Evolutionary conservation across 2,329 filamentous ascomycete species (phyloP).

Genomic region (Plenodomus biglobosus): DNA sequence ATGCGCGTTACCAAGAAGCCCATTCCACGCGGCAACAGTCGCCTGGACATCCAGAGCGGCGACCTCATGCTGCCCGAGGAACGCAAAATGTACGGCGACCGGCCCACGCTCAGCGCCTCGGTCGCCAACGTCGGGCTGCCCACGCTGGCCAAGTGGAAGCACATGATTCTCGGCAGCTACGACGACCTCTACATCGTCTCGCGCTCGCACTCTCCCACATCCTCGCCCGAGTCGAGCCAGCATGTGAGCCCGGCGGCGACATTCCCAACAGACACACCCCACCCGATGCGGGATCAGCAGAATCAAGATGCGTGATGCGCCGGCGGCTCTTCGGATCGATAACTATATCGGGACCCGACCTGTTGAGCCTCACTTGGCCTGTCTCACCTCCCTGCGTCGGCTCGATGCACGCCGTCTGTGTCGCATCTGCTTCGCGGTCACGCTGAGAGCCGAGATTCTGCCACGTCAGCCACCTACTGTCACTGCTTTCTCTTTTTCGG

Average conservation of each 20-base stretch:
- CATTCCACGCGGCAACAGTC: constrained; percentile 51
- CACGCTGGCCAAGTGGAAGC: constrained; percentile 49
- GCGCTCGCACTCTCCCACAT: constrained; percentile 39
- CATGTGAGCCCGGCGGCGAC: constrained; percentile 41
- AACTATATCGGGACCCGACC: constrained; percentile 10
- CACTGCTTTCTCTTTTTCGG: not conserved
- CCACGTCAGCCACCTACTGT: constrained; percentile 3
- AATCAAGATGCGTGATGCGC: constrained; percentile 14
- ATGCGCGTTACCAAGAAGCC: constrained; percentile 51
- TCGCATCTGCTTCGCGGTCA: constrained; percentile 1
- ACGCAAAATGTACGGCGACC: constrained; percentile 44
- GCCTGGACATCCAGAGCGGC: constrained; percentile 50
- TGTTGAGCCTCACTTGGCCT: constrained; percentile 5
- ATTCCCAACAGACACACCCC: constrained; percentile 33
- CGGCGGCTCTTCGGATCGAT: constrained; percentile 3
- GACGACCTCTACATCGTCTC: constrained; percentile 55
- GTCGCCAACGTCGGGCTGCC: constrained; percentile 53
- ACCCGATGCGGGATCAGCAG: constrained; percentile 27
- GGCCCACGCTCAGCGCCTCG: constrained; percentile 51
- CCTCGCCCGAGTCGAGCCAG: constrained; percentile 35
- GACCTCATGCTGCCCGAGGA: constrained; percentile 46
- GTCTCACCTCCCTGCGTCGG: constrained; percentile 17
- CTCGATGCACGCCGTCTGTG: not conserved
- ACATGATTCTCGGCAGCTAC: constrained; percentile 50
- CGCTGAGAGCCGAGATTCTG: constrained; percentile 5